Percentiles rank a stretch among this genome's conserved stretches.
phyloP scores from a whole-genome alignment of 495 filamentous ascomycete species.

The Xylaria flabelliformis region DNA sequence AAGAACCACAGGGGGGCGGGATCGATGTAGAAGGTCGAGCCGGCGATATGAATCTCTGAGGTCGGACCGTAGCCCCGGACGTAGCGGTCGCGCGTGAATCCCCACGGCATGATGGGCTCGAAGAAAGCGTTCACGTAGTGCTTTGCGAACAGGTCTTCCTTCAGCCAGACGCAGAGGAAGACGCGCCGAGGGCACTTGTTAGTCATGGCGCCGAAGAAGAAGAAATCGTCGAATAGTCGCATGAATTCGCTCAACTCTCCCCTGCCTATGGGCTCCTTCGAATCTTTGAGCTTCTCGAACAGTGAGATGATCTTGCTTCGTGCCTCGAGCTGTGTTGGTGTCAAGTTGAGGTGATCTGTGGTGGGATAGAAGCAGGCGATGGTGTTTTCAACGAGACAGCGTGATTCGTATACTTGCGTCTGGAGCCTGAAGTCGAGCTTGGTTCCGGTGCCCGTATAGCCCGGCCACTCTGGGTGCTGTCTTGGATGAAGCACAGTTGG shows the following conservation, averaged over 20 bases:
- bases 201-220: slow-evolving; percentile 11
- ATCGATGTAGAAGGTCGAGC: background rate
- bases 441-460: background rate
- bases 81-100: background rate
- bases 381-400: slow-evolving; percentile 5
- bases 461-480: slow-evolving; percentile 14
- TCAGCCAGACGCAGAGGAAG: background rate
- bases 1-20: background rate
- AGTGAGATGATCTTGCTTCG: background rate
- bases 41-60: background rate
- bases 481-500: background rate
- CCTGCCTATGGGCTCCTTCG: background rate
- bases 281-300: background rate
- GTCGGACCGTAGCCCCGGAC: background rate
- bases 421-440: background rate
- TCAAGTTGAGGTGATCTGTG: background rate
- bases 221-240: slow-evolving; percentile 5
- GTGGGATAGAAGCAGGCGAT: background rate
- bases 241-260: background rate
- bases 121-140: background rate
- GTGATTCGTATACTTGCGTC: background rate
- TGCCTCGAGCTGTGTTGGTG: background rate
- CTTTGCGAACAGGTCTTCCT: background rate
- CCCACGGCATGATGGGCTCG: background rate
- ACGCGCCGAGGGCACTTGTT: background rate